A percentile compares a stretch with the other conserved stretches of the same genome.
Evolutionary conservation across 1,284 basidiomycete species (phyloP).

Genomic region (Agroathelia rolfsii): DNA sequence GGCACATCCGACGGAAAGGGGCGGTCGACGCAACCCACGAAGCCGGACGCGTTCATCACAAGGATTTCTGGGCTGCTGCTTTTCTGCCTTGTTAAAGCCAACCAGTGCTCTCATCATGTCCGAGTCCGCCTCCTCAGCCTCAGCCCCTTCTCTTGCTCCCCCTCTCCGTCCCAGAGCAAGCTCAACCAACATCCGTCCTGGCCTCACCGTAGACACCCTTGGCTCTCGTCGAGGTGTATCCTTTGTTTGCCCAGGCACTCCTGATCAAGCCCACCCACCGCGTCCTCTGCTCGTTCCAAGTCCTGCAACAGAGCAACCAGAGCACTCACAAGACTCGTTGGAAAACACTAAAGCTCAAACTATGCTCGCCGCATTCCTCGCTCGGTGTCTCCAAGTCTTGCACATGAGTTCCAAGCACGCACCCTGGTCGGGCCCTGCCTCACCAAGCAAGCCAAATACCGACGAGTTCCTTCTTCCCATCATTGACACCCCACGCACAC

Average conservation of each 20-base stretch:
- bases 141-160: constrained; percentile 10
- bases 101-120: no score
- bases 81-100: no score
- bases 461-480: constrained; percentile 61
- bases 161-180: constrained; percentile 43
- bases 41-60: no score
- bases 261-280: constrained; percentile 17
- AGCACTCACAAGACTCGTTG: constrained; percentile 11
- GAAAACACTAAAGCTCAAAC: constrained; percentile 20
- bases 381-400: constrained; percentile 42
- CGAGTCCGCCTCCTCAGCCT: neutral
- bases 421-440: constrained; percentile 33
- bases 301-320: constrained; percentile 15
- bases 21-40: no score
- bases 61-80: no score
- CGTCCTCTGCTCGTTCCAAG: constrained; percentile 17
- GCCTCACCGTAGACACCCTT: constrained; percentile 40
- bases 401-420: constrained; percentile 31
- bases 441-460: constrained; percentile 36
- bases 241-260: constrained; percentile 20
- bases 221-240: constrained; percentile 41
- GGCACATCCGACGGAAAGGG: no score
- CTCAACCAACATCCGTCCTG: constrained; percentile 49
- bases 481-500: constrained; percentile 45
- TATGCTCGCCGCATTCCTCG: constrained; percentile 40